Evolutionary conservation across 805 yeast genomes (phyloP).

Genomic region (Danielia oregonensis): DNA sequence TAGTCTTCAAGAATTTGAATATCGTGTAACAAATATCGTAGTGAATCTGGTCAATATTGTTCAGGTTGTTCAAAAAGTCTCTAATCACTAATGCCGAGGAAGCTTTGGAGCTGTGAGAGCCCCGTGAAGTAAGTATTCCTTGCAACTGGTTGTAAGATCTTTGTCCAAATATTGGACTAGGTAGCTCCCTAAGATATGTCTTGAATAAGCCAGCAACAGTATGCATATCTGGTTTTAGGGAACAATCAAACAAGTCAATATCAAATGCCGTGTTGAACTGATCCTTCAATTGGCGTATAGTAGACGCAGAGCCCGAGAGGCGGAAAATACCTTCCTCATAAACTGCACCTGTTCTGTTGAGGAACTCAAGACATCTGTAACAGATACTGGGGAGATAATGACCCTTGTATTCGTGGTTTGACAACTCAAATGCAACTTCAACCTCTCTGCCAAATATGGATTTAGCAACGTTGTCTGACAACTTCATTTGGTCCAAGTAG

Average conservation of each 20-base stretch:
- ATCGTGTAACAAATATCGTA: slow-evolving; percentile 58
- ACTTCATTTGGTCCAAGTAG: slow-evolving; percentile 33
- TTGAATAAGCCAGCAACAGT: slow-evolving; percentile 85
- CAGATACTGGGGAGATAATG: slow-evolving; percentile 69
- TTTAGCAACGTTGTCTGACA: slow-evolving; percentile 32
- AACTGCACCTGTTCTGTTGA: slow-evolving; percentile 65
- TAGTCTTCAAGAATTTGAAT: slow-evolving; percentile 64
- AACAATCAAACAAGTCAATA: slow-evolving; percentile 53
- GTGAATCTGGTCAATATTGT: slow-evolving; percentile 51
- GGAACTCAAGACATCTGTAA: slow-evolving; percentile 66
- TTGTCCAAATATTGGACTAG: slow-evolving; percentile 63
- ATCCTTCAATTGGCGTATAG: slow-evolving; percentile 65
- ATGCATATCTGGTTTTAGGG: slow-evolving; percentile 64
- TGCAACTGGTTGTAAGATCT: slow-evolving; percentile 32
- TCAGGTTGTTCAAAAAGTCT: slow-evolving; percentile 27
- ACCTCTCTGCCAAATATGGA: slow-evolving; percentile 65
- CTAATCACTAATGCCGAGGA: slow-evolving; percentile 24
- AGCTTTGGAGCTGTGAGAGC: slow-evolving; percentile 15
- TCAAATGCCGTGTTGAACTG: slow-evolving; percentile 66
- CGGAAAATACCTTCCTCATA: slow-evolving; percentile 90
- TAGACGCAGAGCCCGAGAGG: slow-evolving; percentile 80
- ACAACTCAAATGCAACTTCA: slow-evolving; percentile 46
- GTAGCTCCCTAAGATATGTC: slow-evolving; percentile 74
- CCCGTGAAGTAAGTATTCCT: slow-evolving; percentile 9
- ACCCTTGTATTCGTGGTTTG: slow-evolving; percentile 45